Conservation (phyloP, 2,329 filamentous ascomycete genomes). For the Penicillium sp. region DNA sequence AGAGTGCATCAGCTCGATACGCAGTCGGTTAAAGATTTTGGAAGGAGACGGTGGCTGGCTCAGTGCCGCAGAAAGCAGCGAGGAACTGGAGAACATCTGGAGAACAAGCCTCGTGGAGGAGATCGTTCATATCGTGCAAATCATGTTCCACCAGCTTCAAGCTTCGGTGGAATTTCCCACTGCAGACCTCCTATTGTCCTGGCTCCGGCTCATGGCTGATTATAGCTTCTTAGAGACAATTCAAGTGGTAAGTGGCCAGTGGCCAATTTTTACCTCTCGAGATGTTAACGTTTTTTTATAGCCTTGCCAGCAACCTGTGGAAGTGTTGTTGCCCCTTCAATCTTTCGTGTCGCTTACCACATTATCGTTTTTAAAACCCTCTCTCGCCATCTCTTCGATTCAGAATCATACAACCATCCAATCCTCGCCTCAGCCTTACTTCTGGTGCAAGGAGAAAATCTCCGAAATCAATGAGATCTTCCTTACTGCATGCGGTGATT, state of each 20-base stretch:
- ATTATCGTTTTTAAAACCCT: slow-evolving; percentile 68
- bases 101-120: slow-evolving; percentile 64
- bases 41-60: slow-evolving; percentile 45
- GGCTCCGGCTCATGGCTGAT: slow-evolving; percentile 71
- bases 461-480: slow-evolving; percentile 71
- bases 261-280: neutral
- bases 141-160: slow-evolving; percentile 69
- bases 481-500: slow-evolving; percentile 54
- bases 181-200: slow-evolving; percentile 60
- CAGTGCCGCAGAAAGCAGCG: slow-evolving; percentile 49
- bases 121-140: slow-evolving; percentile 68
- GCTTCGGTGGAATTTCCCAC: slow-evolving; percentile 57
- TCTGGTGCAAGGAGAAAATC: slow-evolving; percentile 68
- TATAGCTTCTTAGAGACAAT: slow-evolving; percentile 69
- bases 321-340: slow-evolving; percentile 58
- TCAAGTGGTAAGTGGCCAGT: slow-evolving; percentile 49
- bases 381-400: slow-evolving; percentile 58
- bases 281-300: slow-evolving; percentile 22
- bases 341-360: slow-evolving; percentile 69
- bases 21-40: slow-evolving; percentile 34
- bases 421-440: slow-evolving; percentile 51
- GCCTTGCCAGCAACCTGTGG: slow-evolving; percentile 41
- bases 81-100: slow-evolving; percentile 62
- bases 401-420: slow-evolving; percentile 24
- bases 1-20: slow-evolving; percentile 37